Evolutionary conservation across 1,284 basidiomycete genomes (phyloP).

Genomic region (Cyathus olla): DNA sequence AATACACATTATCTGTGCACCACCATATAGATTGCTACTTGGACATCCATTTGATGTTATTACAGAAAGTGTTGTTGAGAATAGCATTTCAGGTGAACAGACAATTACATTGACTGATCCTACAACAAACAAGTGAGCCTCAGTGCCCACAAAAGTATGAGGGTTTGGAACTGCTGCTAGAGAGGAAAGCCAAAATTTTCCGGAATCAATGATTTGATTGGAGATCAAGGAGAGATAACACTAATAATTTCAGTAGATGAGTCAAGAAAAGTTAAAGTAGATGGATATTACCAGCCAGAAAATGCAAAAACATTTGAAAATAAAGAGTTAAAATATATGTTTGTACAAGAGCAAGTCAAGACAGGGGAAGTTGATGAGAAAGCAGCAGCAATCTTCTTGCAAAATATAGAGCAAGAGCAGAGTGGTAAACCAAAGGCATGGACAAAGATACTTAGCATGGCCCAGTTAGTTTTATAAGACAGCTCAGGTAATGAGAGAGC

Average conservation of each 20-base stretch:
- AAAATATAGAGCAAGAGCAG: background rate
- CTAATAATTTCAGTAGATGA: background rate
- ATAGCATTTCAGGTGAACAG: constrained; percentile 18
- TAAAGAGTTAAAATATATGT: background rate
- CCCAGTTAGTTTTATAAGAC: too few species aligned
- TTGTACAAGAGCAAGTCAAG: background rate
- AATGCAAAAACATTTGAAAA: background rate
- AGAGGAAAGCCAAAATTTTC: constrained; percentile 8
- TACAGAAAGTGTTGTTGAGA: constrained; percentile 21
- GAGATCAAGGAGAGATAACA: constrained; percentile 20
- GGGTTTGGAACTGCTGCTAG: background rate
- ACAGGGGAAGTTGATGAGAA: background rate
- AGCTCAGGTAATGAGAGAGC: background rate
- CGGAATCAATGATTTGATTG: constrained; percentile 15
- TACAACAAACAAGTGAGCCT: constrained; percentile 1
- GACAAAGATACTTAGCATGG: background rate
- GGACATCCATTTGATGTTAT: constrained; percentile 42
- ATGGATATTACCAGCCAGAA: background rate
- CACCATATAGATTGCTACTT: constrained; percentile 40
- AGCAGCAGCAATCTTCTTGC: background rate
- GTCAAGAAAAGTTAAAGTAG: background rate
- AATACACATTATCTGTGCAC: constrained; percentile 27
- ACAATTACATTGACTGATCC: constrained; percentile 28
- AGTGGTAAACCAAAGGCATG: background rate
- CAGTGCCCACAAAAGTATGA: constrained; percentile 23